Evolutionary conservation across 2,329 filamentous ascomycete genomes (phyloP).

Genomic region (Cytospora piceae): DNA sequence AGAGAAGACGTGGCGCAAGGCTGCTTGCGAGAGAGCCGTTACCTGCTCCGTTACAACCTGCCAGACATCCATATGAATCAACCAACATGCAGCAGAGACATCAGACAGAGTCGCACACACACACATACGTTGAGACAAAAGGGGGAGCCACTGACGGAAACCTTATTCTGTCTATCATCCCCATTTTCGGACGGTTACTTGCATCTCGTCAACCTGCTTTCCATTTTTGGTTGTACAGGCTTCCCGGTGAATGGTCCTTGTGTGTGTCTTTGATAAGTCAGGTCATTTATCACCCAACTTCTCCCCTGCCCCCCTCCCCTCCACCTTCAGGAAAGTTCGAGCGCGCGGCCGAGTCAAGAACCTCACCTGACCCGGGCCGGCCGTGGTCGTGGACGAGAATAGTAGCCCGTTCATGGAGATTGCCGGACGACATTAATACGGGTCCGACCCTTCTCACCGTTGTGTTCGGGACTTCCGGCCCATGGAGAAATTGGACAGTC

Average conservation of each 20-base stretch:
- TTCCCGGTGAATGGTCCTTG: neutral
- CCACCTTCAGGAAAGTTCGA: neutral
- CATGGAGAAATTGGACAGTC: neutral
- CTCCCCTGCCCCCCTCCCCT: neutral
- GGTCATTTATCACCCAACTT: neutral
- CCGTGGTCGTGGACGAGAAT: slow-evolving; percentile 7
- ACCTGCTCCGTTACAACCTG: neutral
- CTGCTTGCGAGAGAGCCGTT: neutral
- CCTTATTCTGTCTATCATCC: neutral
- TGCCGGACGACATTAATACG: slow-evolving; percentile 17
- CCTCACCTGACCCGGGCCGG: slow-evolving; percentile 1
- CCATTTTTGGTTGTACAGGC: neutral
- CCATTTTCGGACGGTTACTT: neutral
- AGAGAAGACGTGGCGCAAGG: neutral
- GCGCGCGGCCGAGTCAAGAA: neutral
- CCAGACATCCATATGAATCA: neutral
- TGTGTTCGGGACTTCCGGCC: slow-evolving; percentile 15
- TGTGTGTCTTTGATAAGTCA: neutral
- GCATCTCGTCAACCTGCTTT: neutral
- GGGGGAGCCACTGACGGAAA: neutral
- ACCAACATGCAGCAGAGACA: neutral
- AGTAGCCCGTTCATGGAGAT: slow-evolving; percentile 21
- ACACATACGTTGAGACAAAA: neutral
- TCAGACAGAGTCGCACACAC: neutral
- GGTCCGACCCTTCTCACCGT: slow-evolving; percentile 10